Conservation (phyloP, 208 protist genomes). For the Entamoeba histolytica region DNA sequence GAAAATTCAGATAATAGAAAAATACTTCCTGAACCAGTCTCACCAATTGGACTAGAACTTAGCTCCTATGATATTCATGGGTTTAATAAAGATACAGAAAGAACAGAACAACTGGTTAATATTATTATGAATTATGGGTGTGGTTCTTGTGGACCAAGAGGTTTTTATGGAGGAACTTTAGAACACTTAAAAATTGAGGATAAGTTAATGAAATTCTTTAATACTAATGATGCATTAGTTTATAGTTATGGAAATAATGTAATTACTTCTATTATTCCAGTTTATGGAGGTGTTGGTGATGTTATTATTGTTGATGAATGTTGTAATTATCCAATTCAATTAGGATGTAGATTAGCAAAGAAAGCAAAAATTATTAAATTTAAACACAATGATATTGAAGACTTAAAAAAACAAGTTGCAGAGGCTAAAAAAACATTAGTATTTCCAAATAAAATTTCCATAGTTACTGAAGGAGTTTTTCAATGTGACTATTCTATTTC, state of each 20-base stretch:
- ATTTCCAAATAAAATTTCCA: constrained; percentile 48
- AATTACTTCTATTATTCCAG: constrained; percentile 10
- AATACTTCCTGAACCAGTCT: background rate
- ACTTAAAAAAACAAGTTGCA: constrained; percentile 56
- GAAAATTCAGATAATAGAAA: background rate
- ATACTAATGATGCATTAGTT: background rate
- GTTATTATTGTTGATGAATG: constrained; percentile 44
- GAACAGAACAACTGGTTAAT: background rate
- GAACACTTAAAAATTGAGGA: constrained; percentile 19
- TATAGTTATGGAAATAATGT: constrained; percentile 15
- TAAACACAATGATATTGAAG: constrained; percentile 73
- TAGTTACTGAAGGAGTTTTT: constrained; percentile 79
- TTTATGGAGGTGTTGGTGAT: background rate
- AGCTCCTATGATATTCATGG: background rate
- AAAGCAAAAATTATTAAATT: constrained; percentile 55
- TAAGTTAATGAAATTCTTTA: constrained; percentile 5
- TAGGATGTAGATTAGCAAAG: constrained; percentile 54
- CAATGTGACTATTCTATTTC: constrained; percentile 53
- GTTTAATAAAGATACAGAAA: background rate
- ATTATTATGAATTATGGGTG: background rate
- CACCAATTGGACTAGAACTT: background rate
- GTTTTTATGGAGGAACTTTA: constrained; percentile 25
- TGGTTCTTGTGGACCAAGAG: constrained; percentile 24
- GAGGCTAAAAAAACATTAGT: constrained; percentile 6
- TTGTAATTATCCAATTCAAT: constrained; percentile 51